Evolutionary conservation across 2,329 filamentous ascomycete genomes (phyloP).

Genomic region (Ascomycota sp.): DNA sequence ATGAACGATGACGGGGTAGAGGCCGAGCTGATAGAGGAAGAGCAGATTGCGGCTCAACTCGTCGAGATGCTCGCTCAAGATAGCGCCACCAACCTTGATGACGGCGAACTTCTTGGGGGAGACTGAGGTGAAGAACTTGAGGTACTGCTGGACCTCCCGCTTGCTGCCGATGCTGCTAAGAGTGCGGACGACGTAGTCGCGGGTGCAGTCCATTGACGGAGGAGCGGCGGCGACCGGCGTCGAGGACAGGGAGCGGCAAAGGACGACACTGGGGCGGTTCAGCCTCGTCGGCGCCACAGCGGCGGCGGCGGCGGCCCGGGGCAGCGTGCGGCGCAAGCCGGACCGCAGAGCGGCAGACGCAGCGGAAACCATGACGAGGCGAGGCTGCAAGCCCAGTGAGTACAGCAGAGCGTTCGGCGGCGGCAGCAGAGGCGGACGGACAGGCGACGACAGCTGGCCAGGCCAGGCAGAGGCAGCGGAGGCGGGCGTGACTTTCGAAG

Average conservation of each 20-base stretch:
- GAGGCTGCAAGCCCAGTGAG: conserved; percentile 7
- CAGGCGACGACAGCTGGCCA: too few species aligned
- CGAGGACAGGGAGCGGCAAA: conserved; percentile 5
- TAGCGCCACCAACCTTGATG: conserved; percentile 93
- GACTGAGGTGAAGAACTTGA: conserved; percentile 91
- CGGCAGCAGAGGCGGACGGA: too few species aligned
- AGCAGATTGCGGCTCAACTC: conserved; percentile 75
- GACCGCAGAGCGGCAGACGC: conserved; percentile 21
- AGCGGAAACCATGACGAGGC: conserved; percentile 20
- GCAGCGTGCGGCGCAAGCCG: conserved; percentile 19
- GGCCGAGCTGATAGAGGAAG: conserved; percentile 82
- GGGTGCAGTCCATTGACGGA: conserved; percentile 9
- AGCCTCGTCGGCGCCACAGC: conserved; percentile 6
- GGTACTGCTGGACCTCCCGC: conserved; percentile 90
- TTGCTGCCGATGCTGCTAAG: conserved; percentile 92
- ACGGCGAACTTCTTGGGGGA: conserved; percentile 95
- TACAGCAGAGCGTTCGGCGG: too few species aligned
- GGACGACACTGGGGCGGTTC: conserved; percentile 9
- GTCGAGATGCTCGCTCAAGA: conserved; percentile 83
- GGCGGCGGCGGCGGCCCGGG: conserved; percentile 7
- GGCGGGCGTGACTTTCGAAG: too few species aligned
- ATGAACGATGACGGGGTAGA: conserved; percentile 91
- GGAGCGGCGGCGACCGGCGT: conserved; percentile 1
- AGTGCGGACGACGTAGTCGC: conserved; percentile 27
- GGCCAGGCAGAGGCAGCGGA: not conserved